Conservation (phyloP, 2,329 filamentous ascomycete species). For the Penicillium brevicompactum region DNA sequence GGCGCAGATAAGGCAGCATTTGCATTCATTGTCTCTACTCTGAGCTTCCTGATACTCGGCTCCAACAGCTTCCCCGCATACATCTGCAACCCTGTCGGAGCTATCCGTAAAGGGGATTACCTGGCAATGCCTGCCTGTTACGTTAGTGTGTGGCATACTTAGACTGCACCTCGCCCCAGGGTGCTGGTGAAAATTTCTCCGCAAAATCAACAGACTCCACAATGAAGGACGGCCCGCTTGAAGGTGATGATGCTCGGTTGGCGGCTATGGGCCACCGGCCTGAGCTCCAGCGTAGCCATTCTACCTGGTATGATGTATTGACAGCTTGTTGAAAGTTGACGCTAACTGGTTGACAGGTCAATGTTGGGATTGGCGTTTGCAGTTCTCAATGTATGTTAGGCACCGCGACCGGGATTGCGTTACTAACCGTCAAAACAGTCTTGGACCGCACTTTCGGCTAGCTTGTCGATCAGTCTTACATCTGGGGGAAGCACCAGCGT, state of each 20-base stretch:
- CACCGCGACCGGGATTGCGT: background rate
- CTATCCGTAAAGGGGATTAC: conserved; percentile 1
- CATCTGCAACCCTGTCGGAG: background rate
- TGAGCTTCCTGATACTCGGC: background rate
- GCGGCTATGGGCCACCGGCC: conserved; percentile 55
- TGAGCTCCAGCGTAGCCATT: conserved; percentile 60
- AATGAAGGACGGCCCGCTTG: conserved; percentile 20
- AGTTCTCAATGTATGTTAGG: conserved; percentile 53
- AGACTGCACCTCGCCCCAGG: background rate
- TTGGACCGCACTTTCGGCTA: conserved; percentile 63
- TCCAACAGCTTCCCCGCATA: conserved; percentile 4
- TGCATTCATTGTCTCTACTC: background rate
- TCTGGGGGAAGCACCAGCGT: conserved; percentile 72
- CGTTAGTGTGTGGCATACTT: background rate
- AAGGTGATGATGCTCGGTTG: conserved; percentile 25
- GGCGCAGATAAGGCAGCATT: background rate
- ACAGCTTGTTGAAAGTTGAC: background rate
- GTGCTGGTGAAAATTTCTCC: background rate
- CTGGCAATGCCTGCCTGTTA: conserved; percentile 5
- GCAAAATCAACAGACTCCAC: background rate
- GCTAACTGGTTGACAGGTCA: conserved; percentile 33
- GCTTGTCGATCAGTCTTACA: conserved; percentile 63
- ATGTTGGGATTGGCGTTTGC: conserved; percentile 65
- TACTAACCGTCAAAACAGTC: conserved; percentile 36
- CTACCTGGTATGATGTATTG: conserved; percentile 42